Percentiles rank a stretch among this genome's conserved stretches.
Evolutionary conservation across 2,329 filamentous ascomycete genomes (phyloP).

Genomic region (Botrytis fragariae): DNA sequence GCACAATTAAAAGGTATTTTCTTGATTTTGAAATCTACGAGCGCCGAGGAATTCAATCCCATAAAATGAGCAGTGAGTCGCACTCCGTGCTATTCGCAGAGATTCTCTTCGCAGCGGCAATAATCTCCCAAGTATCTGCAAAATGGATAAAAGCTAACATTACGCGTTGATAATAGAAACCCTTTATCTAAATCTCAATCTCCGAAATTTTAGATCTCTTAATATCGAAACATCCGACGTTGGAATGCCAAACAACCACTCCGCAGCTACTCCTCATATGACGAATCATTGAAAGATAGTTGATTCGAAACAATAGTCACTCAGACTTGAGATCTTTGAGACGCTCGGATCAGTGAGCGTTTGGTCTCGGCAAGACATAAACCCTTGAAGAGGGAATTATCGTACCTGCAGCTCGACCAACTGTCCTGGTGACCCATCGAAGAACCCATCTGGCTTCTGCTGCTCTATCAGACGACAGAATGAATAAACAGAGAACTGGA

Average conservation of each 20-base stretch:
- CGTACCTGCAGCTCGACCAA: neutral
- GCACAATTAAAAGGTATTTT: neutral
- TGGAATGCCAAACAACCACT: neutral
- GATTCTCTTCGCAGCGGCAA: neutral
- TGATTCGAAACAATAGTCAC: neutral
- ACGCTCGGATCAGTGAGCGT: neutral
- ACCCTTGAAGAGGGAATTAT: neutral
- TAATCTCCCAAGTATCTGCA: neutral
- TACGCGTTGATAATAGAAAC: neutral
- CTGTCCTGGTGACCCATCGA: neutral
- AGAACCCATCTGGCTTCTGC: no score
- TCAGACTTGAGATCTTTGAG: neutral
- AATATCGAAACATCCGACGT: neutral
- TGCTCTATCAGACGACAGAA: no score
- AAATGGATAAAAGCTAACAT: neutral
- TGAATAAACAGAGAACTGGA: neutral
- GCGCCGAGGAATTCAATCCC: neutral
- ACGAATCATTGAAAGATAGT: neutral
- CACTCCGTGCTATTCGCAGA: neutral
- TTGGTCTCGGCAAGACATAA: neutral
- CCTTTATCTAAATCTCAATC: neutral
- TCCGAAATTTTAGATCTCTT: no score
- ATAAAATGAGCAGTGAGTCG: neutral
- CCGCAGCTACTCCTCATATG: neutral
- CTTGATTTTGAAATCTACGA: neutral